Evolutionary conservation across 768 basidiomycete genomes (phyloP).

Genomic region (Galerina marginata): DNA sequence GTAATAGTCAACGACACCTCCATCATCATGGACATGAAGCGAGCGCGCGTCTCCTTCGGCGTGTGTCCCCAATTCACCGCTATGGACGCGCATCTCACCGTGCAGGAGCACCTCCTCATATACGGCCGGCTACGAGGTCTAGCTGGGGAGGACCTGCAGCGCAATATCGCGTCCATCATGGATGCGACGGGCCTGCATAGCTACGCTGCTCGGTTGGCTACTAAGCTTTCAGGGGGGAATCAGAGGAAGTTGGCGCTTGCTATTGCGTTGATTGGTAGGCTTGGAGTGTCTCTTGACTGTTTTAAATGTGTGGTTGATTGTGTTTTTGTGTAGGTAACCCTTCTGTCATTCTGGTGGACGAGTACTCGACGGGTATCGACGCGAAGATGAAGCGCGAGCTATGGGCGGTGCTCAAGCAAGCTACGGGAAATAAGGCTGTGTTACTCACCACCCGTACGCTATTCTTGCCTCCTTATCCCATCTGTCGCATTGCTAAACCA

Average conservation of each 20-base stretch:
- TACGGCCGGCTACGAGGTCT: conserved; percentile 78
- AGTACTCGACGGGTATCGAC: conserved; percentile 84
- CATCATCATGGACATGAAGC: conserved; percentile 61
- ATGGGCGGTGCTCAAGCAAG: conserved; percentile 75
- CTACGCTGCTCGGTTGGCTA: conserved; percentile 75
- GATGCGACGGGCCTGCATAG: conserved; percentile 56
- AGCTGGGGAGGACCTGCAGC: conserved; percentile 54
- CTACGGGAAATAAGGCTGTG: conserved; percentile 69
- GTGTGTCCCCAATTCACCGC: conserved; percentile 89
- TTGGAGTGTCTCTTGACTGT: background rate
- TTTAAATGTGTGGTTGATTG: background rate
- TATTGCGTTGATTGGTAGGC: conserved; percentile 66
- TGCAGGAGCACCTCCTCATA: conserved; percentile 73
- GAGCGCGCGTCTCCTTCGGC: conserved; percentile 71
- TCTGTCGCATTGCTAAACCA: background rate
- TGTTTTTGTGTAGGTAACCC: conserved; percentile 49
- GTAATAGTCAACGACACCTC: conserved; percentile 70
- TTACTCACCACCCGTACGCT: conserved; percentile 72
- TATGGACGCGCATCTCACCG: conserved; percentile 78
- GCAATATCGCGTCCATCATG: conserved; percentile 62
- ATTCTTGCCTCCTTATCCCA: background rate
- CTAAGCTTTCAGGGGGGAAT: conserved; percentile 78
- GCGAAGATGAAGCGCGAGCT: conserved; percentile 84
- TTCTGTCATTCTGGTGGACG: conserved; percentile 78
- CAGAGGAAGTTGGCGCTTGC: conserved; percentile 78